Percentiles rank a stretch among this genome's conserved stretches.
Conservation (phyloP, 331 rosid genomes). For the Quercus tomentella region DNA sequence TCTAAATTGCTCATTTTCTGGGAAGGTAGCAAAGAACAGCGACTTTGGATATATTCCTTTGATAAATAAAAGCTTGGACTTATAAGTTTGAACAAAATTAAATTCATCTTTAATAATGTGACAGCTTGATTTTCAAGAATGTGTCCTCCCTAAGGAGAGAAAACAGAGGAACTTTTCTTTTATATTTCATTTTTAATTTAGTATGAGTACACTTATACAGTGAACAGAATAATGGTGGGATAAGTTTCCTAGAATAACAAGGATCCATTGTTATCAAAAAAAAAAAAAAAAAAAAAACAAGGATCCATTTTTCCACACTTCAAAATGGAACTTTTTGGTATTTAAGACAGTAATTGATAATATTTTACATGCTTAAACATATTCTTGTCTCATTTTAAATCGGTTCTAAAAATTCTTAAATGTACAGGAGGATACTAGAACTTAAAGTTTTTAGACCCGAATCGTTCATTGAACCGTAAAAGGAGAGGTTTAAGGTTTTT, state of each 20-base stretch:
- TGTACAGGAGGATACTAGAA: conserved; percentile 69
- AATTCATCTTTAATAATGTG: background rate
- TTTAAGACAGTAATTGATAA: background rate
- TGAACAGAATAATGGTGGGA: background rate
- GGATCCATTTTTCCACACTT: background rate
- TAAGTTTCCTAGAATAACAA: background rate
- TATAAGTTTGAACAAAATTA: background rate
- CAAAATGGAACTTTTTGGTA: background rate
- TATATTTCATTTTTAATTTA: background rate
- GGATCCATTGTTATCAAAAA: background rate
- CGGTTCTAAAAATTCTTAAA: conserved; percentile 9
- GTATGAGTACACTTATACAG: background rate
- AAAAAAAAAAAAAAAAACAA: too few species aligned
- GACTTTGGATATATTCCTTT: background rate
- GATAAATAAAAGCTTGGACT: background rate
- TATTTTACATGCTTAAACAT: conserved; percentile 7
- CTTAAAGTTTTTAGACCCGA: conserved; percentile 11
- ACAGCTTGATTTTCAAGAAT: background rate
- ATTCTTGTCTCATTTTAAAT: background rate
- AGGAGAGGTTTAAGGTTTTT: too few species aligned
- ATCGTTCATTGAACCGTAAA: too few species aligned
- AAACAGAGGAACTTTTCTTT: background rate
- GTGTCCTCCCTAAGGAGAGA: background rate
- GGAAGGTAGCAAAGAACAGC: background rate
- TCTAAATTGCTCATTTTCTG: background rate